Conservation (phyloP, 805 yeast genomes). For the Candida takata region DNA sequence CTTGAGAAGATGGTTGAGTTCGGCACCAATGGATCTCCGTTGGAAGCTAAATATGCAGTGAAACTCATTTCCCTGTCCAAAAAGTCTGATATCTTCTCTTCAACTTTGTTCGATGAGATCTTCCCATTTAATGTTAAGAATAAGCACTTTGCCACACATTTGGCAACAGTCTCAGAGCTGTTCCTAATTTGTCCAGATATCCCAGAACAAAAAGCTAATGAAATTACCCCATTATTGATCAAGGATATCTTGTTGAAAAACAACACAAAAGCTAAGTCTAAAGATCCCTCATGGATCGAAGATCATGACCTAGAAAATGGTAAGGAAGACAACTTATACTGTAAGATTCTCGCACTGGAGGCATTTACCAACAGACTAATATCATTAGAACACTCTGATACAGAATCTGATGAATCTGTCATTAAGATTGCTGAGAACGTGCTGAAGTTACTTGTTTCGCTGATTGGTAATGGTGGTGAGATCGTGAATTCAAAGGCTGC, state of each 20-base stretch:
- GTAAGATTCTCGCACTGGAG: constrained; percentile 48
- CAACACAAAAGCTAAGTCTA: constrained; percentile 27
- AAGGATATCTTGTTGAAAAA: constrained; percentile 56
- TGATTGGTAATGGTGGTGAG: constrained; percentile 76
- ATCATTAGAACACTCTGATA: constrained; percentile 24
- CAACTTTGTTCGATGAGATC: constrained; percentile 32
- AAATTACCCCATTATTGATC: constrained; percentile 52
- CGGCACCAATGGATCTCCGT: constrained; percentile 45
- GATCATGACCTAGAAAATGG: constrained; percentile 33
- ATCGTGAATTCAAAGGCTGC: constrained; percentile 40
- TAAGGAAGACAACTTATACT: constrained; percentile 29
- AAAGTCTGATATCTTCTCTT: constrained; percentile 33
- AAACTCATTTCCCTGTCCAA: constrained; percentile 47
- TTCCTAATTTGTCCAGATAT: constrained; percentile 41
- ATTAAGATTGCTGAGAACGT: constrained; percentile 51
- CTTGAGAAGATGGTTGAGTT: constrained; percentile 38
- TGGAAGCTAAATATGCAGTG: constrained; percentile 58
- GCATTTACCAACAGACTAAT: constrained; percentile 55
- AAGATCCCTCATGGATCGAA: constrained; percentile 39
- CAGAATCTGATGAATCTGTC: constrained; percentile 31
- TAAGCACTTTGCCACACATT: constrained; percentile 42
- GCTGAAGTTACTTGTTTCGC: constrained; percentile 55
- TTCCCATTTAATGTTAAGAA: constrained; percentile 43
- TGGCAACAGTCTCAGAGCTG: constrained; percentile 56
- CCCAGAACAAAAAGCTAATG: constrained; percentile 47